Evolutionary conservation across 768 basidiomycete species (phyloP), one percentile per base, ranked within the genome.

Genomic region (Suillus fuscotomentosus): DNA sequence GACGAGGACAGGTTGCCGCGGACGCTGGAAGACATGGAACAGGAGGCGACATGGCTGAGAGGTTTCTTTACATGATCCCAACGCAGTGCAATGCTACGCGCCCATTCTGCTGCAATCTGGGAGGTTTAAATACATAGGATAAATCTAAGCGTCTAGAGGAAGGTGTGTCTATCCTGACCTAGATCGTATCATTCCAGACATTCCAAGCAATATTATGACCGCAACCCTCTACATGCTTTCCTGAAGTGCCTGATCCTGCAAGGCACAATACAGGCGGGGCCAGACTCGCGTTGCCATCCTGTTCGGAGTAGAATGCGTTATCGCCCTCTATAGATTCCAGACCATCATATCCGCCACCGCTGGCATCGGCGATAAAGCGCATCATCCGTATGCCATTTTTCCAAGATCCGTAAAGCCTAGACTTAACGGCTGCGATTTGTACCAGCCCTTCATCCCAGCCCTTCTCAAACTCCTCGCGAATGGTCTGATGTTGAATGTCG

Each of bases 21-120:
- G 60, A 79, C 83, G 8, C 68, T 83, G 66, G 81, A 86, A 63
- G 94, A 95, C 64, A 95, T 95, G 94, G 85, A 88, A 74, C 79
- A 80, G 62, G 94, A 96, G 75, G 92, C 93, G 1, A 70, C 64
- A 22, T 91, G 90, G 90, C 74, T 95, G 41, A 80, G 75, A 62
- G 72, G 72, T 2, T 85, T 93, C 66, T 90, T 91, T 67, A 45
- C 43, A 20, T 3, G 38, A 31, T 24, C 11, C 17, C 6, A 10
- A 59, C 11, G 27, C 41, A 3, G 24, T 42, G 57, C 42, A 31
- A 59, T 59, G 57, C 17, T 24, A 59, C 10, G 6, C 11, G 6
- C 34, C 3, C 38, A 38, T 38, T 22, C 22, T 36, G 11, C 54
- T 13, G 17, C 9, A 38, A 38, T 17, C 11, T 36, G 2, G 53